These are phyloP conservation scores for Cyclocybe cylindracea DNA, from an alignment of 768 basidiomycete genomes.

Conservation along the genomic window DNA sequence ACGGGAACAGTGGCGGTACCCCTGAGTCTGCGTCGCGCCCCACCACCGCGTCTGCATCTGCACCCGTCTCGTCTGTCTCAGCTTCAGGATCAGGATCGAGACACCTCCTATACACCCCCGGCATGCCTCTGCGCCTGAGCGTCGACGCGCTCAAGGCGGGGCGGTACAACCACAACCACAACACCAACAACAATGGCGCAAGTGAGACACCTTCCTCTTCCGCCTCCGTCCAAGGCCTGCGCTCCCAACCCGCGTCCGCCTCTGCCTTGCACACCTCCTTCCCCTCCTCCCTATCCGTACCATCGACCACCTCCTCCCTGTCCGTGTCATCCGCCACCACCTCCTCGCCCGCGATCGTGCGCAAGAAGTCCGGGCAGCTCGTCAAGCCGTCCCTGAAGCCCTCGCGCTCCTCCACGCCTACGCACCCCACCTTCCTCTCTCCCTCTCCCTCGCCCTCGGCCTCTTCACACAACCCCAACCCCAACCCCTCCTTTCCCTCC, in stretches of 20 bases:
- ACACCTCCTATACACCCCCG: slow-evolving; percentile 38
- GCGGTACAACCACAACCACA: slow-evolving; percentile 25
- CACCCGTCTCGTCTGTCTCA: slow-evolving; percentile 19
- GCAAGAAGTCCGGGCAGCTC: slow-evolving; percentile 94
- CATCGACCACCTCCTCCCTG: too few relatives aligned
- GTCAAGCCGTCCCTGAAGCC: slow-evolving; percentile 90
- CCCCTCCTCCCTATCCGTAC: not conserved
- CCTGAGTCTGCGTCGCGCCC: not conserved
- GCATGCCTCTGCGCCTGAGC: slow-evolving; percentile 35
- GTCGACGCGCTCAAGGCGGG: slow-evolving; percentile 19
- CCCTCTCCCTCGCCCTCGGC: too few relatives aligned
- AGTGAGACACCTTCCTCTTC: slow-evolving; percentile 25
- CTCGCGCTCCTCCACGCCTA: slow-evolving; percentile 51
- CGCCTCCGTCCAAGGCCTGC: slow-evolving; percentile 17
- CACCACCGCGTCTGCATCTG: slow-evolving; percentile 2
- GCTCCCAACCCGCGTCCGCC: too few relatives aligned
- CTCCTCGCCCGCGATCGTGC: slow-evolving; percentile 46
- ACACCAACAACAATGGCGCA: slow-evolving; percentile 29
- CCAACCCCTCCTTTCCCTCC: too few relatives aligned
- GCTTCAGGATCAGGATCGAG: slow-evolving; percentile 7
- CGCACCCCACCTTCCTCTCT: too few relatives aligned
- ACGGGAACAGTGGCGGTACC: too few relatives aligned
- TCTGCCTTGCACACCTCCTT: slow-evolving; percentile 25
- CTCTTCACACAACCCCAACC: too few relatives aligned
- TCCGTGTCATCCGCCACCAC: too few relatives aligned